A percentile compares a stretch with the other conserved stretches of the same genome.
These are phyloP conservation scores for Aspergillus vadensis DNA, from an alignment of 2,329 filamentous ascomycete genomes.

Conservation along the genomic window DNA sequence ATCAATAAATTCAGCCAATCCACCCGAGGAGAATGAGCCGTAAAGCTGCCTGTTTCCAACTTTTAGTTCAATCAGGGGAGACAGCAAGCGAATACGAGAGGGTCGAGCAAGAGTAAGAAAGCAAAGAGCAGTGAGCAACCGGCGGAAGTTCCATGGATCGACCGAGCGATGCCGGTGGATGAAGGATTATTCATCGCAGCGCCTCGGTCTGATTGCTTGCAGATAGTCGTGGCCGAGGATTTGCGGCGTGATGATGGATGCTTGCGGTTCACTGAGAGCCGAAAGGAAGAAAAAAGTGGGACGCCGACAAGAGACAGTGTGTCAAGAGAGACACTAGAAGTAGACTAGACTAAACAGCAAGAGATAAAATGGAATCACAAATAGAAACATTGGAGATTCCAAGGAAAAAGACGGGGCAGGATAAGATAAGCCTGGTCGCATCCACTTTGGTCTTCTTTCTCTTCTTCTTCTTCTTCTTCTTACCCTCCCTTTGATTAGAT, in stretches of 20 bases:
- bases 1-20: neutral
- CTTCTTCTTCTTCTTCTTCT: neutral
- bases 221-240: neutral
- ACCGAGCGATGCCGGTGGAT: slow-evolving; percentile 1
- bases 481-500: neutral
- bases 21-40: too few species aligned
- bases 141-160: slow-evolving; percentile 3
- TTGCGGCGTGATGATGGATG: neutral
- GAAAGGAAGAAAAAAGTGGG: neutral
- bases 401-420: neutral
- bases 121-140: neutral
- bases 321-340: neutral
- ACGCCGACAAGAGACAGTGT: neutral
- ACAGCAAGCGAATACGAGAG: neutral
- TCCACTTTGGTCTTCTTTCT: neutral
- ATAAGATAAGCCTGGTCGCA: neutral
- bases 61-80: neutral
- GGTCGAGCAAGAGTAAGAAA: neutral
- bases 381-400: too few species aligned
- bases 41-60: too few species aligned
- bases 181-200: slow-evolving; percentile 1
- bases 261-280: neutral
- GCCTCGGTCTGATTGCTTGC: neutral
- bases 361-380: too few species aligned
- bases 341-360: neutral